Conservation (phyloP, 768 basidiomycete species). For the Neoboletus brunneissimus region DNA sequence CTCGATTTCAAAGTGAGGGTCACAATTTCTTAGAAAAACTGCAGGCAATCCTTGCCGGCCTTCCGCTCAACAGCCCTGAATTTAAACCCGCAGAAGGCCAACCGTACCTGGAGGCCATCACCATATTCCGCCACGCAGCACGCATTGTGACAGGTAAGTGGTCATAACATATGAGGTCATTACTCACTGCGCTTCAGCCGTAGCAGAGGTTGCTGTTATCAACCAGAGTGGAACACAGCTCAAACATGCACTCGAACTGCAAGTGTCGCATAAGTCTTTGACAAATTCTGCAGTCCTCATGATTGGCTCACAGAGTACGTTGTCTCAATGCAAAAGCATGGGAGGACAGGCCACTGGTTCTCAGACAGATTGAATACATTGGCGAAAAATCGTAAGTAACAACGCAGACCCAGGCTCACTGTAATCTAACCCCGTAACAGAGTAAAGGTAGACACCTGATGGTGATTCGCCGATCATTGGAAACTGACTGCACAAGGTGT, state of each 20-base stretch:
- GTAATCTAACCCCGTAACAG: conserved; percentile 12
- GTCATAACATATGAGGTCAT: not conserved
- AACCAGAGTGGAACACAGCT: conserved; percentile 64
- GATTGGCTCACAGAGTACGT: conserved; percentile 51
- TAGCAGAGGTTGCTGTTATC: conserved; percentile 72
- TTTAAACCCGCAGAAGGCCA: conserved; percentile 72
- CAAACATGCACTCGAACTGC: conserved; percentile 76
- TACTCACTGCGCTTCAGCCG: conserved; percentile 43
- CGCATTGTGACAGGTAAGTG: conserved; percentile 71
- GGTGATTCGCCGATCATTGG: not conserved
- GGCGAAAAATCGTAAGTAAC: conserved; percentile 83
- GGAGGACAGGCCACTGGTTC: conserved; percentile 83
- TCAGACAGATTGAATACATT: conserved; percentile 86
- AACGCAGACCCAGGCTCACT: not conserved
- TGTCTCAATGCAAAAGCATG: conserved; percentile 83
- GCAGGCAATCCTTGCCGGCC: conserved; percentile 69
- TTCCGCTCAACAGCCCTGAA: conserved; percentile 66
- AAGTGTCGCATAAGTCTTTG: conserved; percentile 22
- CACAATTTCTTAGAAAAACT: conserved; percentile 5
- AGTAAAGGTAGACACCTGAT: conserved; percentile 21
- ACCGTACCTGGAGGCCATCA: conserved; percentile 63
- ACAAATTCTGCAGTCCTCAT: conserved; percentile 1
- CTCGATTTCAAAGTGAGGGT: not conserved
- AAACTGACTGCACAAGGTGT: conserved; percentile 46
- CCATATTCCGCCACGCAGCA: conserved; percentile 70